Percentiles rank a stretch among this genome's conserved stretches.
phyloP scores from a whole-genome alignment of 2,329 filamentous ascomycete genomes.

The Penicillium hesseltinei region DNA sequence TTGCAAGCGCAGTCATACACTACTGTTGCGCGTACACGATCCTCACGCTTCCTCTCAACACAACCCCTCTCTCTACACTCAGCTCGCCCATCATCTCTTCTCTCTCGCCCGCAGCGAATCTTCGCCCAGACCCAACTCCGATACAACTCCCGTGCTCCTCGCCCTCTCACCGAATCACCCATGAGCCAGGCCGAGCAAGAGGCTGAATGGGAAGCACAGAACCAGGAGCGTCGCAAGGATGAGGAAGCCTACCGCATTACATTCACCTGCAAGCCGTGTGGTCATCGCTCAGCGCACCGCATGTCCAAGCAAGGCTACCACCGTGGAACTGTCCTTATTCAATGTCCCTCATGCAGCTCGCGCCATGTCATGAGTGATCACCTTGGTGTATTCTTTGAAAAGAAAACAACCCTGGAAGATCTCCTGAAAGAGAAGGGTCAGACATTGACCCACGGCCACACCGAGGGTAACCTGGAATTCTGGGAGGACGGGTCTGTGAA shows the following conservation, averaged over 20 bases:
- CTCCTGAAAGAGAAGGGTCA: slow-evolving; percentile 51
- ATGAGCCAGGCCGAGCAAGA: slow-evolving; percentile 26
- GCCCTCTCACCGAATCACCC: slow-evolving; percentile 37
- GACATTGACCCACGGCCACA: slow-evolving; percentile 73
- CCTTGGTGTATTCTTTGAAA: slow-evolving; percentile 59
- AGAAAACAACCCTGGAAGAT: slow-evolving; percentile 44
- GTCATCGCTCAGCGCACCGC: slow-evolving; percentile 73
- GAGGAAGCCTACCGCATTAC: slow-evolving; percentile 78
- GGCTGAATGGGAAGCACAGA: slow-evolving; percentile 35
- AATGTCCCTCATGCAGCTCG: slow-evolving; percentile 81
- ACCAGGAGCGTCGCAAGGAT: slow-evolving; percentile 38
- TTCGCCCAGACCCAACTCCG: slow-evolving; percentile 17
- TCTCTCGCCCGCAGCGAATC: slow-evolving; percentile 6
- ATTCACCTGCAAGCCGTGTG: slow-evolving; percentile 90
- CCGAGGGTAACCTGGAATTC: slow-evolving; percentile 87
- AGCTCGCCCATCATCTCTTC: not conserved
- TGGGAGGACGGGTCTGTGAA: slow-evolving; percentile 70
- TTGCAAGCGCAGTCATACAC: slow-evolving; percentile 17
- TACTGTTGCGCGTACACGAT: slow-evolving; percentile 13
- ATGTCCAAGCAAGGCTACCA: slow-evolving; percentile 96
- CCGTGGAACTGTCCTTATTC: slow-evolving; percentile 81
- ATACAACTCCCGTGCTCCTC: slow-evolving; percentile 33
- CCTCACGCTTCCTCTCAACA: slow-evolving; percentile 23
- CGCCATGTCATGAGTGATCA: slow-evolving; percentile 92
- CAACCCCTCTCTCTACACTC: slow-evolving; percentile 9